phyloP scores from a whole-genome alignment of 176 grass and related monocot genomes.

The Aegilops umbellulata region DNA sequence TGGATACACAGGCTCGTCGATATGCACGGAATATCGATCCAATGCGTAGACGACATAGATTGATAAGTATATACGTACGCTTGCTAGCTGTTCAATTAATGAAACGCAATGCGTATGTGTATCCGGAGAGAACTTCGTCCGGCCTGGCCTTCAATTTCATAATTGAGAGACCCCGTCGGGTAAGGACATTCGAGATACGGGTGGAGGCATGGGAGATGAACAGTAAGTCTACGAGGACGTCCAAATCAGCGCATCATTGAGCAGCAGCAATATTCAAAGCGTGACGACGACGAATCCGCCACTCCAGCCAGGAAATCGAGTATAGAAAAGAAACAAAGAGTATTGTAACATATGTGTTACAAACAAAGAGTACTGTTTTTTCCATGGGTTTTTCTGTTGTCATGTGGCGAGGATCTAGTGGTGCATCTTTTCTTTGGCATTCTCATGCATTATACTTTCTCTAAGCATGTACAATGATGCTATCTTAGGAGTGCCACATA shows the following conservation, averaged over 20 bases:
- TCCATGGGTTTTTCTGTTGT: not conserved
- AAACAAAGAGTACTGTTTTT: not conserved
- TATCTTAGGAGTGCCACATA: too few relatives aligned
- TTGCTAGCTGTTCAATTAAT: not conserved
- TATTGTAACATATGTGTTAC: too few relatives aligned
- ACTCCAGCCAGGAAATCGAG: not conserved
- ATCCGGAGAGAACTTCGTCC: not conserved
- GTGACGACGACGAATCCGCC: not conserved
- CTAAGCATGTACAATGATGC: too few relatives aligned
- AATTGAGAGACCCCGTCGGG: not conserved
- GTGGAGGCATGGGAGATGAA: not conserved
- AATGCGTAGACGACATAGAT: not conserved
- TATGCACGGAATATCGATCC: not conserved
- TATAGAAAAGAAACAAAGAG: not conserved
- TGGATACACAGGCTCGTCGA: not conserved
- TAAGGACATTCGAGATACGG: not conserved
- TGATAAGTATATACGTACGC: not conserved
- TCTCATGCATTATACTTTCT: too few relatives aligned
- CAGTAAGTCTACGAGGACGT: constrained; percentile 22
- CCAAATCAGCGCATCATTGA: constrained; percentile 7
- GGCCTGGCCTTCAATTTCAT: not conserved
- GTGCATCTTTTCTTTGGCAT: too few relatives aligned
- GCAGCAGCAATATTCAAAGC: too few relatives aligned
- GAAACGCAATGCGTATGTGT: not conserved
- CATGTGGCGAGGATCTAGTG: not conserved